Evolutionary conservation across 2,329 filamentous ascomycete genomes (phyloP).

Genomic region (Metarhizium guizhouense): DNA sequence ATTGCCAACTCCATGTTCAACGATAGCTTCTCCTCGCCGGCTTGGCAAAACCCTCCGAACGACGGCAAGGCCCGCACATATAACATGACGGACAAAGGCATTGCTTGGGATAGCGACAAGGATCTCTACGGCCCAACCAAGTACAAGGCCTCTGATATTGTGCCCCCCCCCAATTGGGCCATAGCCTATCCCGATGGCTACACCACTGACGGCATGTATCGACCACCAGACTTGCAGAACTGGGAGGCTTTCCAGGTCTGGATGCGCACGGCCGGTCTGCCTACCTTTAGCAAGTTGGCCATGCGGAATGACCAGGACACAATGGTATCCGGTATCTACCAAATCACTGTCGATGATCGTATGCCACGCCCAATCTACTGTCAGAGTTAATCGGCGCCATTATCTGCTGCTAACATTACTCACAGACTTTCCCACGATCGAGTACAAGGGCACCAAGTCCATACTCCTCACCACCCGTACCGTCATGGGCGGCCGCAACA

Average conservation of each 20-base stretch:
- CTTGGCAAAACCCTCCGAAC: conserved; percentile 42
- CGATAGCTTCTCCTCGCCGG: conserved; percentile 68
- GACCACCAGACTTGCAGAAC: conserved; percentile 62
- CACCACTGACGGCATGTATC: conserved; percentile 38
- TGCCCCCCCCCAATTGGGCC: conserved; percentile 82
- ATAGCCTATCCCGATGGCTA: conserved; percentile 63
- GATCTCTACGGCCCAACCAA: conserved; percentile 65
- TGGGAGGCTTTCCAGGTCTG: conserved; percentile 92
- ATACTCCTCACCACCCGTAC: conserved; percentile 84
- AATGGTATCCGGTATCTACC: conserved; percentile 66
- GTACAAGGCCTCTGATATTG: conserved; percentile 56
- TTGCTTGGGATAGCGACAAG: conserved; percentile 80
- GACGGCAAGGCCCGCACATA: conserved; percentile 43
- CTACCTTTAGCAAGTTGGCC: conserved; percentile 89
- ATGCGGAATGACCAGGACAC: conserved; percentile 64
- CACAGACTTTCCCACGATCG: conserved; percentile 68
- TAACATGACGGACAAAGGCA: conserved; percentile 67
- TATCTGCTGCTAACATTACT: conserved; percentile 4
- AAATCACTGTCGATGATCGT: conserved; percentile 71
- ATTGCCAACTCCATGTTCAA: conserved; percentile 98
- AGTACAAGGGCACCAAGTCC: conserved; percentile 81
- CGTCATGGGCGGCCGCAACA: conserved; percentile 90
- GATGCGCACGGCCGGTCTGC: conserved; percentile 95
- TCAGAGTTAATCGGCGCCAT: not conserved
- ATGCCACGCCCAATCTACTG: conserved; percentile 29